Conservation (phyloP, 2,329 filamentous ascomycete genomes). For the Penicillium sclerotigenum region DNA sequence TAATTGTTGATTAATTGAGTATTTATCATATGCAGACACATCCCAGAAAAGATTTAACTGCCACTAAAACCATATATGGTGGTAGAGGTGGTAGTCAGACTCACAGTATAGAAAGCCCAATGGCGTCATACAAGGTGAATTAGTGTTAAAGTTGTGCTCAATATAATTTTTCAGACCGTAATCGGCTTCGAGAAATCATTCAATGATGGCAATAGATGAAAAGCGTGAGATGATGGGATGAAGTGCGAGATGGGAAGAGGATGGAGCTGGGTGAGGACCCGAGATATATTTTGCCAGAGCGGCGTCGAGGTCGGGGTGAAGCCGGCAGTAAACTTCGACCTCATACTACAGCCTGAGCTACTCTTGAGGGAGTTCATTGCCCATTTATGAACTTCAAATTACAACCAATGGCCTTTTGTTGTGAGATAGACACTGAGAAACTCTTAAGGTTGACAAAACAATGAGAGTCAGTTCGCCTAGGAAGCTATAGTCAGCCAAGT, state of each 20-base stretch:
- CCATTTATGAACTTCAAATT: too few species aligned
- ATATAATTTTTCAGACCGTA: background rate
- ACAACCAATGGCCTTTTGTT: background rate
- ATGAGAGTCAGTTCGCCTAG: background rate
- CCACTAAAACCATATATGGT: background rate
- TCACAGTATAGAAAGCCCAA: background rate
- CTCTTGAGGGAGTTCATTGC: background rate
- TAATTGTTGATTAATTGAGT: background rate
- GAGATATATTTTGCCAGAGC: slow-evolving; percentile 3
- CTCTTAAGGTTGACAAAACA: too few species aligned
- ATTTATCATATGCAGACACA: background rate
- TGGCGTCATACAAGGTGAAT: background rate
- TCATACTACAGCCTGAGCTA: background rate
- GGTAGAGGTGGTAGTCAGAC: background rate
- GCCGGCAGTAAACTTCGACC: background rate
- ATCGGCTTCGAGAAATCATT: background rate
- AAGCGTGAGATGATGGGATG: background rate
- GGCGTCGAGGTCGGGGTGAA: background rate
- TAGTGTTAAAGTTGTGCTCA: background rate
- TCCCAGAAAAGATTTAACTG: background rate
- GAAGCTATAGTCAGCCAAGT: background rate
- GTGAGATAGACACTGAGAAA: background rate
- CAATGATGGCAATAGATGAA: background rate
- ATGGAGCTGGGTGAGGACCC: background rate
- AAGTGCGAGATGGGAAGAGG: background rate